phyloP scores from a whole-genome alignment of 23 red algal species.

The Pyropia haitanensis region DNA sequence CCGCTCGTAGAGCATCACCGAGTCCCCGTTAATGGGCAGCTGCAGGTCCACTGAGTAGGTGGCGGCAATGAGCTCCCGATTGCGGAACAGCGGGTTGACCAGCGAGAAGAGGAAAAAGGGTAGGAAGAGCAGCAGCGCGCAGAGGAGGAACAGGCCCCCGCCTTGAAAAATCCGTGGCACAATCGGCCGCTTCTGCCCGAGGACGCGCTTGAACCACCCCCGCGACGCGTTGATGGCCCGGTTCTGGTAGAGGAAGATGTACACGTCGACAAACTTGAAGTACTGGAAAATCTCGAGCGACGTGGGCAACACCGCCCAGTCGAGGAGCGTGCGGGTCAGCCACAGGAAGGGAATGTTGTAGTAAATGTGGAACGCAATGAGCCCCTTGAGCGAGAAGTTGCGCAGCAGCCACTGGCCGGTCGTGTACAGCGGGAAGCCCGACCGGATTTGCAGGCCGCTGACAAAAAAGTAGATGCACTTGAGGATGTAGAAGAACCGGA shows the following conservation, averaged over 20 bases:
- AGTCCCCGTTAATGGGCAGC: no score
- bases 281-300: constrained; percentile 45
- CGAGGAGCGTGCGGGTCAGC: constrained; percentile 27
- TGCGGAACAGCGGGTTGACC: constrained; percentile 14
- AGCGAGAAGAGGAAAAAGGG: constrained; percentile 46
- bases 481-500: constrained; percentile 27
- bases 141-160: constrained; percentile 18
- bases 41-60: no score
- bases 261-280: constrained; percentile 42
- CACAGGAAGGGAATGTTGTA: constrained; percentile 45
- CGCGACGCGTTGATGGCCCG: constrained; percentile 18
- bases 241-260: constrained; percentile 36
- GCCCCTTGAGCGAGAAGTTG: constrained; percentile 17
- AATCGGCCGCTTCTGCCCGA: constrained; percentile 19
- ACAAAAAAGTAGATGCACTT: constrained; percentile 46
- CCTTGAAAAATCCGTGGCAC: constrained; percentile 36
- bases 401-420: constrained; percentile 36
- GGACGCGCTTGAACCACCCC: constrained; percentile 10
- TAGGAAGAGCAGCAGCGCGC: constrained; percentile 37
- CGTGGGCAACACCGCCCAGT: constrained; percentile 51
- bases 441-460: constrained; percentile 42
- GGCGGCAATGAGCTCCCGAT: not conserved
- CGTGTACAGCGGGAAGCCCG: constrained; percentile 53
- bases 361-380: constrained; percentile 38
- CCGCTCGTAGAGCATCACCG: no score